These are phyloP conservation scores for Mycotypha africana DNA, from an alignment of 371 early-diverging fungal species.

Conservation along the genomic window DNA sequence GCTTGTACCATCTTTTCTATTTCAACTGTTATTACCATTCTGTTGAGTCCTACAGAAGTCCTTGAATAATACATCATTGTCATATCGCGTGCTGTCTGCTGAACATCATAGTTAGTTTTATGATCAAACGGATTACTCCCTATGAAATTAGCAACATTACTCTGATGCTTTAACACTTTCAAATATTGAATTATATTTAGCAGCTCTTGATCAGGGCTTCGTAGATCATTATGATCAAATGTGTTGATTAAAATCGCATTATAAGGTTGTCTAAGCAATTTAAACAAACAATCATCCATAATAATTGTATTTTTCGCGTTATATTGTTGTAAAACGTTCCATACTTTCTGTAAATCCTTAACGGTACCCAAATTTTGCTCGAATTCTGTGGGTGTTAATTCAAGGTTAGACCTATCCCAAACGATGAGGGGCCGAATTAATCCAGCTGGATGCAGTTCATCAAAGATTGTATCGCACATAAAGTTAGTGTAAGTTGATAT, in stretches of 20 bases:
- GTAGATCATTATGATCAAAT: slow-evolving; percentile 10
- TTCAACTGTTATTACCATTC: too few species aligned
- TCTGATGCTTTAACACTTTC: slow-evolving; percentile 22
- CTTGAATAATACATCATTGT: too few species aligned
- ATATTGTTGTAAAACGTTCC: slow-evolving; percentile 35
- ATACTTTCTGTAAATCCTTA: slow-evolving; percentile 57
- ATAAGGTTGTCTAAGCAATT: slow-evolving; percentile 54
- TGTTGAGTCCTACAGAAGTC: too few species aligned
- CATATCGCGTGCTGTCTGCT: too few species aligned
- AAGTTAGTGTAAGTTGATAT: too few species aligned
- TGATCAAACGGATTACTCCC: slow-evolving; percentile 34
- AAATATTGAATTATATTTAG: slow-evolving; percentile 42
- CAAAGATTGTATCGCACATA: too few species aligned
- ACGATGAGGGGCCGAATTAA: slow-evolving; percentile 34
- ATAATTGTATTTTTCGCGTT: slow-evolving; percentile 61
- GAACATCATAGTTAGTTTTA: too few species aligned
- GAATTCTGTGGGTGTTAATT: slow-evolving; percentile 38
- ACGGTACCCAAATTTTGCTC: slow-evolving; percentile 45
- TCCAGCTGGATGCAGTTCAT: slow-evolving; percentile 50
- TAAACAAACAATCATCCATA: slow-evolving; percentile 61
- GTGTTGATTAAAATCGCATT: slow-evolving; percentile 44
- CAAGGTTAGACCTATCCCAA: slow-evolving; percentile 61
- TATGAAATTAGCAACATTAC: slow-evolving; percentile 45
- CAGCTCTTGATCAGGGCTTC: slow-evolving; percentile 51
- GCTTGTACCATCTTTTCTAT: too few species aligned